These are phyloP conservation scores for Pisolithus albus DNA, from an alignment of 768 basidiomycete genomes.

Conservation along the genomic window DNA sequence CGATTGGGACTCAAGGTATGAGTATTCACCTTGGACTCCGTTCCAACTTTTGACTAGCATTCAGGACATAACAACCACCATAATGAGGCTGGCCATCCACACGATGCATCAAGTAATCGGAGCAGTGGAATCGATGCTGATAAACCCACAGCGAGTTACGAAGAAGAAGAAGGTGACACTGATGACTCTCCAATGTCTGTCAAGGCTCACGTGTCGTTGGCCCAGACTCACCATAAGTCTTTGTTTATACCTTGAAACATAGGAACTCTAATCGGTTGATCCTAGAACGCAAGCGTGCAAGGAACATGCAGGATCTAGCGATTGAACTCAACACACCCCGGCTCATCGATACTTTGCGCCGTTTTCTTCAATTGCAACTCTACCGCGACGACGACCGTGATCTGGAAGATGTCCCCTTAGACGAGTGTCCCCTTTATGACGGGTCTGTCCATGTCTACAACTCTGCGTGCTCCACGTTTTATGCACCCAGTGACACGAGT, in stretches of 20 bases:
- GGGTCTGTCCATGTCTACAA: constrained; percentile 5
- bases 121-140: background rate
- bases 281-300: background rate
- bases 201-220: background rate
- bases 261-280: background rate
- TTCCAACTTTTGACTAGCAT: background rate
- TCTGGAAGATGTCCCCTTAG: background rate
- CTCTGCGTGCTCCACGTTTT: constrained; percentile 19
- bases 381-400: constrained; percentile 6
- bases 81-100: background rate
- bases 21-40: background rate
- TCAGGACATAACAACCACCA: background rate
- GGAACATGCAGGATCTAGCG: background rate
- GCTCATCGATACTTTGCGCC: background rate
- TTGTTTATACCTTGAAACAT: background rate
- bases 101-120: no score
- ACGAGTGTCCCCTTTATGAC: background rate
- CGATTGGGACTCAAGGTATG: background rate
- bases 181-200: background rate
- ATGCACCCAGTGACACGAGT: constrained; percentile 6
- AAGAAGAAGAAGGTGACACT: background rate
- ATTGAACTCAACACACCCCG: background rate
- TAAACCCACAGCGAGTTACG: background rate
- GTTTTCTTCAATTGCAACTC: constrained; percentile 3
- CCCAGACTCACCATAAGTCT: background rate